A percentile compares a stretch with the other conserved stretches of the same genome.
These are phyloP conservation scores for Podila verticillata DNA, from an alignment of 192 early-diverging fungal species.

Conservation along the genomic window DNA sequence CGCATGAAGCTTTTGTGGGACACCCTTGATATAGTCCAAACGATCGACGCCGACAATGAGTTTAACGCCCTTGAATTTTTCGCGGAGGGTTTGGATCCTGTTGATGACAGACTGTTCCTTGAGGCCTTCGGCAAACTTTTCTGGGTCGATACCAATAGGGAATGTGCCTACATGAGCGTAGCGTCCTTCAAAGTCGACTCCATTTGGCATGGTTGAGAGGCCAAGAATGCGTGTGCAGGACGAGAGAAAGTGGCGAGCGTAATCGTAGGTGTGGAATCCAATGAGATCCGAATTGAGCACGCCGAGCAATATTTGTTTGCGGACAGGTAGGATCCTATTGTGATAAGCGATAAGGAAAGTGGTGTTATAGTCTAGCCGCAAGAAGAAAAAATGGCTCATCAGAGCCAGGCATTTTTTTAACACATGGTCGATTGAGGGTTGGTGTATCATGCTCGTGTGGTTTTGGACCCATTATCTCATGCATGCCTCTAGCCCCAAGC, in stretches of 20 bases:
- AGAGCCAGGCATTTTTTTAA: background rate
- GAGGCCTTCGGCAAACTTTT: slow-evolving; percentile 90
- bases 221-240: slow-evolving; percentile 98
- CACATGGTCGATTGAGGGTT: no score
- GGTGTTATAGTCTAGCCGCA: background rate
- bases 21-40: slow-evolving; percentile 99
- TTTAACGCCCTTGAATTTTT: slow-evolving; percentile 86
- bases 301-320: slow-evolving; percentile 92
- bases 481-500: no score
- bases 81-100: slow-evolving; percentile 84
- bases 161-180: slow-evolving; percentile 97
- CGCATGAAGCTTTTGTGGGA: slow-evolving; percentile 98
- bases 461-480: no score
- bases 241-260: slow-evolving; percentile 97
- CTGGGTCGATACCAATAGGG: slow-evolving; percentile 99
- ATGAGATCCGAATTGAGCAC: slow-evolving; percentile 93
- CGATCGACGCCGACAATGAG: slow-evolving; percentile 98
- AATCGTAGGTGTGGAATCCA: slow-evolving; percentile 99
- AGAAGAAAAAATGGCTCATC: background rate
- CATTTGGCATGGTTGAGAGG: slow-evolving; percentile 93
- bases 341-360: background rate
- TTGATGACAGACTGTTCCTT: slow-evolving; percentile 70
- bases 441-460: no score
- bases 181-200: slow-evolving; percentile 91
- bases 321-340: slow-evolving; percentile 87